A percentile compares a stretch with the other conserved stretches of the same genome.
These are phyloP conservation scores for Teunomyces pallodes DNA, from an alignment of 805 yeast species.

Conservation along the genomic window DNA sequence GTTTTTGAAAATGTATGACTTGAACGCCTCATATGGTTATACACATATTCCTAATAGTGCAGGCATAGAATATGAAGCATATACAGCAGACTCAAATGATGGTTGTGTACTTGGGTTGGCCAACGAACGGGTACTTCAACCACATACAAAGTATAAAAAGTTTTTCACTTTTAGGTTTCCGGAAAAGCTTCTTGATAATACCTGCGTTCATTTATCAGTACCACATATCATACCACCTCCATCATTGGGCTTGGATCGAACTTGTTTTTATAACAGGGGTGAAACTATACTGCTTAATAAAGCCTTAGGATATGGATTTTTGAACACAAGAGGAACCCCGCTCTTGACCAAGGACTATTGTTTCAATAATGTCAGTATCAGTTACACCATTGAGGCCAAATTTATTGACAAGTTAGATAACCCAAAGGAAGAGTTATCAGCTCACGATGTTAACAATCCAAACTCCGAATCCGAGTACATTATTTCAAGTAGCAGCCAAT, in stretches of 20 bases:
- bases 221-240: conserved; percentile 45
- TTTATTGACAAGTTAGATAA: conserved; percentile 46
- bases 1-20: conserved; percentile 58
- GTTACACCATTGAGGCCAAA: conserved; percentile 54
- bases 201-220: conserved; percentile 45
- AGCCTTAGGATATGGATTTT: conserved; percentile 54
- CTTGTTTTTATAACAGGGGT: conserved; percentile 35
- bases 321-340: conserved; percentile 51
- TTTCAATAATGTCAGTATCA: conserved; percentile 43
- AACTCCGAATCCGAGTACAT: conserved; percentile 32
- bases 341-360: conserved; percentile 47
- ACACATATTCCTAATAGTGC: conserved; percentile 51
- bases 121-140: conserved; percentile 46
- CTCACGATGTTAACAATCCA: conserved; percentile 38
- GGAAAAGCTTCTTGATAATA: conserved; percentile 47
- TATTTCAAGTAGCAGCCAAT: conserved; percentile 34
- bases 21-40: conserved; percentile 55
- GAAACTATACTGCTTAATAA: conserved; percentile 34
- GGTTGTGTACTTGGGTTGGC: conserved; percentile 50
- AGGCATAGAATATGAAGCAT: conserved; percentile 44
- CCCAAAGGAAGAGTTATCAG: conserved; percentile 26
- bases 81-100: conserved; percentile 44
- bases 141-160: conserved; percentile 52
- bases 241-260: conserved; percentile 38
- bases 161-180: conserved; percentile 61